A percentile compares a stretch with the other conserved stretches of the same genome.
Conservation (phyloP, 2,329 filamentous ascomycete genomes). For the Triangularia setosa region DNA sequence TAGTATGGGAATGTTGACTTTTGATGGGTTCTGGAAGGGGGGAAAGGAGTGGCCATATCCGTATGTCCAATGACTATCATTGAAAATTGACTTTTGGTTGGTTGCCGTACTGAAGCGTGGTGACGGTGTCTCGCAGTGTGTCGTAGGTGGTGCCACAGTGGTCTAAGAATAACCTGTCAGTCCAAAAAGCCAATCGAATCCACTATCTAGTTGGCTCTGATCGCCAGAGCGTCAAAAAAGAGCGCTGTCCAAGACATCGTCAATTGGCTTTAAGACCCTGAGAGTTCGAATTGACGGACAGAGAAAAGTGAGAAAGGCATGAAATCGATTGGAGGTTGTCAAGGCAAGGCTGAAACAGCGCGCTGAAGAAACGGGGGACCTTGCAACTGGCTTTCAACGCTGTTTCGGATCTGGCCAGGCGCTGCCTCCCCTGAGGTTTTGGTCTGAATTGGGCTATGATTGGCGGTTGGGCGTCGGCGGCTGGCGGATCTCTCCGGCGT, state of each 20-base stretch:
- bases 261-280: background rate
- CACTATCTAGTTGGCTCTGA: background rate
- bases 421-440: background rate
- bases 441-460: background rate
- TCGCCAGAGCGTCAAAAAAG: background rate
- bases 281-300: background rate
- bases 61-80: background rate
- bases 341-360: background rate
- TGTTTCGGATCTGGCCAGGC: background rate
- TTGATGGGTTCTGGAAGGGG: background rate
- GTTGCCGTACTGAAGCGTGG: background rate
- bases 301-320: no score
- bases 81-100: background rate
- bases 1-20: background rate
- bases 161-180: background rate
- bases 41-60: no score
- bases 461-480: background rate
- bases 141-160: background rate
- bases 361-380: background rate
- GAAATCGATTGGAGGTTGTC: background rate
- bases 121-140: background rate
- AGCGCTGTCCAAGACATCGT: background rate
- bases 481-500: slow-evolving; percentile 5
- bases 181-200: background rate
- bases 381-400: background rate